Percentiles rank a stretch among this genome's conserved stretches.
Conservation (phyloP, 306 rosid species). For the Cucurbita ficifolia region DNA sequence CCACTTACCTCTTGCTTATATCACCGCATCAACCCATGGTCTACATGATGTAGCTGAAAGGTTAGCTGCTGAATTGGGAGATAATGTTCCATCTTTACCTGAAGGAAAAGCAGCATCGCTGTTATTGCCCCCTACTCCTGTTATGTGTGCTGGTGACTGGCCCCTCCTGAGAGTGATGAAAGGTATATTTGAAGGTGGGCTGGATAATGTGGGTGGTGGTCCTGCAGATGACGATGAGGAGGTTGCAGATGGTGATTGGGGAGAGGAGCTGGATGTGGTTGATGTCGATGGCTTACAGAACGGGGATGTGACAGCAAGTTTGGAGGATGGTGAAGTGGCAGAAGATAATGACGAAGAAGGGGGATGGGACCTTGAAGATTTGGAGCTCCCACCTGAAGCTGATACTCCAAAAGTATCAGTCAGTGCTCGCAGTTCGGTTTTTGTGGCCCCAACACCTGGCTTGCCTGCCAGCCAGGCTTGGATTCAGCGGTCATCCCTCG, state of each 20-base stretch:
- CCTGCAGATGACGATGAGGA: constrained; percentile 58
- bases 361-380: constrained; percentile 89
- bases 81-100: constrained; percentile 57
- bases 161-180: constrained; percentile 78
- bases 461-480: constrained; percentile 74
- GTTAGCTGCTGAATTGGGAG: constrained; percentile 69
- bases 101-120: constrained; percentile 56
- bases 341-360: constrained; percentile 69
- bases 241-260: constrained; percentile 65
- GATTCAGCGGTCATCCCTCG: constrained; percentile 77
- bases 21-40: constrained; percentile 68
- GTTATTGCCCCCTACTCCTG: constrained; percentile 61
- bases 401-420: constrained; percentile 66
- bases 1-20: constrained; percentile 76
- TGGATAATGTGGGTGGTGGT: constrained; percentile 32
- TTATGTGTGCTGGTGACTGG: constrained; percentile 70
- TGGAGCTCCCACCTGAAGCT: constrained; percentile 71
- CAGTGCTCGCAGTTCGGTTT: constrained; percentile 36
- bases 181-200: constrained; percentile 74
- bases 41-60: constrained; percentile 64
- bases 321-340: constrained; percentile 41
- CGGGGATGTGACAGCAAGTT: constrained; percentile 48
- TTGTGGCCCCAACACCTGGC: constrained; percentile 81
- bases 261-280: constrained; percentile 60
- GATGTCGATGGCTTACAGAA: constrained; percentile 48